These are phyloP conservation scores for Aspergillus sclerotialis DNA, from an alignment of 2,329 filamentous ascomycete species.

Conservation along the genomic window DNA sequence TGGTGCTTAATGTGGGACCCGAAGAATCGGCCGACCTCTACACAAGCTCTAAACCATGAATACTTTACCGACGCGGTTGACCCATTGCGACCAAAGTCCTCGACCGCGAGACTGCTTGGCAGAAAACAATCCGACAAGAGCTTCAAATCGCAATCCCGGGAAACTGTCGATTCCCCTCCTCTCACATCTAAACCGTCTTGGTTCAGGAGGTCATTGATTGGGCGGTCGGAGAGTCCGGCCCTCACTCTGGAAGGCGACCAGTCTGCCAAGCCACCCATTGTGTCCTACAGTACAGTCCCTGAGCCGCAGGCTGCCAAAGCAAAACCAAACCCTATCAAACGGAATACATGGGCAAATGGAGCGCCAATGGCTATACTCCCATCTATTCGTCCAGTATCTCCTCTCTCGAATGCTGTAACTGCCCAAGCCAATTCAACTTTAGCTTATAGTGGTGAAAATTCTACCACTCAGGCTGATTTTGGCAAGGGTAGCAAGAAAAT, in stretches of 20 bases:
- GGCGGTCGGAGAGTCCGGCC: slow-evolving; percentile 63
- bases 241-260: slow-evolving; percentile 41
- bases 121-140: slow-evolving; percentile 84
- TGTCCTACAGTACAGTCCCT: slow-evolving; percentile 33
- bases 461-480: slow-evolving; percentile 27
- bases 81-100: slow-evolving; percentile 85
- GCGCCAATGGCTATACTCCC: slow-evolving; percentile 89
- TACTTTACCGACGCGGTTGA: slow-evolving; percentile 92
- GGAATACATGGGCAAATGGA: slow-evolving; percentile 89
- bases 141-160: slow-evolving; percentile 55
- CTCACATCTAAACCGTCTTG: slow-evolving; percentile 82
- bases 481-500: slow-evolving; percentile 78
- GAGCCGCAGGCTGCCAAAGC: slow-evolving; percentile 43
- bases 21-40: slow-evolving; percentile 80
- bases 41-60: slow-evolving; percentile 89
- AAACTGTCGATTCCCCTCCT: slow-evolving; percentile 51
- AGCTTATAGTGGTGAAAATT: slow-evolving; percentile 44
- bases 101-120: slow-evolving; percentile 72
- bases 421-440: slow-evolving; percentile 71
- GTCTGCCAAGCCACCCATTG: slow-evolving; percentile 34
- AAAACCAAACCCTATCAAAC: slow-evolving; percentile 62
- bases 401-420: slow-evolving; percentile 87
- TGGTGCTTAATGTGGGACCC: slow-evolving; percentile 99
- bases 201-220: slow-evolving; percentile 93
- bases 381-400: slow-evolving; percentile 88